Evolutionary conservation across 306 rosid species (phyloP), one percentile per base, ranked within the genome.

Genomic region (Ochetophila trinervis): DNA sequence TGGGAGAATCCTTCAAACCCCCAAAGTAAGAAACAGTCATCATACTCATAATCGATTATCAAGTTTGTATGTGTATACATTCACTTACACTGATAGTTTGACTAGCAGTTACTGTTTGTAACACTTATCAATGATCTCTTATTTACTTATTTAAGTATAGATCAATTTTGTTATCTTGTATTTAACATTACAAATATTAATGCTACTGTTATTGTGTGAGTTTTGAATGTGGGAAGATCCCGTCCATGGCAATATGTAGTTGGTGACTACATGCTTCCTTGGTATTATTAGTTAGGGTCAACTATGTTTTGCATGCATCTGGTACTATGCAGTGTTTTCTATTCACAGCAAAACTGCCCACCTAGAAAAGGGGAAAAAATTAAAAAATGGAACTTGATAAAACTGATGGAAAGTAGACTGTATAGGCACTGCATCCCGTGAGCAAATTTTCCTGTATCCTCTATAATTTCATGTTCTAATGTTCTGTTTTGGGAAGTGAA

Each of bases 1-100:
- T 94, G 82, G 99, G 99, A 74, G 99, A 86, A 75, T 86, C 97
- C 70, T 94, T 94, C 83, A 94, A 80, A 77, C 99, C 99, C 70
- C 99, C 99, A 37, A 94, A 90, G 99, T 94, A 88, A 78, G 97
- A 68, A 69, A 68, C 10, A 34, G 37, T 40, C 2, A 67, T 10
- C 52, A 6, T 69, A 60, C 18, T 44, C 13, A 5, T 16, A 14
- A 23, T 10, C 20, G 11, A 5, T 4, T 69, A 54, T 67, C 53
- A 40, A 37, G 30, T 50, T 75, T 58, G 23, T 47, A 62, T 65
- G 42, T 57, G 60, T 17, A 17, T 36, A 55, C 50, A 24, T 18
- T 49, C 36, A n/a, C 30, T 57, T 58, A 13, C 17, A n/a, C n/a
- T 32, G 54, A 59, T 10, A 19, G 14, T 23, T 44, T 22, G 11